A percentile compares a stretch with the other conserved stretches of the same genome.
phyloP scores from a whole-genome alignment of 148 eudicot genomes.

The Nyssa sinensis region DNA sequence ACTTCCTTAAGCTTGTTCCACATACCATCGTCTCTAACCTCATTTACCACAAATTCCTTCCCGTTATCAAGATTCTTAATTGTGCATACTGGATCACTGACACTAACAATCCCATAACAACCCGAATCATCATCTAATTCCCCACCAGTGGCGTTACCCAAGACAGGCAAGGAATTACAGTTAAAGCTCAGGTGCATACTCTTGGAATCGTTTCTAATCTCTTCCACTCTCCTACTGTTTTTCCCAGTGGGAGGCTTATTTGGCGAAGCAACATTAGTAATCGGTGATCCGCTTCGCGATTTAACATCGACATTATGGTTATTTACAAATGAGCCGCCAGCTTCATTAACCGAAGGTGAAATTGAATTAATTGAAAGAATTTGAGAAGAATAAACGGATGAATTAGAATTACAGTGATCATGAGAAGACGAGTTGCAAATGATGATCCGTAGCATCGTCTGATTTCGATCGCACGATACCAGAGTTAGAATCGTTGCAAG shows the following conservation, averaged over 20 bases:
- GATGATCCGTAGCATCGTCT: conserved; percentile 23
- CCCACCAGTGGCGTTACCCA: conserved; percentile 18
- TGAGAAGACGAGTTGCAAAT: neutral
- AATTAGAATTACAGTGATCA: conserved; percentile 21
- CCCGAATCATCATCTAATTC: conserved; percentile 23
- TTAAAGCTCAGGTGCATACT: conserved; percentile 5
- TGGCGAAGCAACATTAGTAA: conserved; percentile 28
- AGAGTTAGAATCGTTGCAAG: conserved; percentile 4
- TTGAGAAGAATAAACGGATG: conserved; percentile 20
- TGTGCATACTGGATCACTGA: conserved; percentile 43
- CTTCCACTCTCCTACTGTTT: conserved; percentile 22
- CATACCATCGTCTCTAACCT: conserved; percentile 78
- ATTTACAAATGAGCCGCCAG: conserved; percentile 40
- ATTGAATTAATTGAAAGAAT: conserved; percentile 45
- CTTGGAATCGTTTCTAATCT: conserved; percentile 27
- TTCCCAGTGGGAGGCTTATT: conserved; percentile 52
- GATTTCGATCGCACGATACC: conserved; percentile 41
- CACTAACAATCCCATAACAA: conserved; percentile 24
- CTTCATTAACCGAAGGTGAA: conserved; percentile 20
- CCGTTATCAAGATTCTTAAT: conserved; percentile 92
- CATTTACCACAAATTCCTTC: conserved; percentile 93
- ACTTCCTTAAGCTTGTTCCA: conserved; percentile 85
- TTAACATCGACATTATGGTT: conserved; percentile 32
- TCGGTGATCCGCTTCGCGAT: conserved; percentile 17
- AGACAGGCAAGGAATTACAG: conserved; percentile 9